Percentiles rank a stretch among this genome's conserved stretches.
These are phyloP conservation scores for Eucalyptus cladocalyx DNA, from an alignment of 345 rosid species.

Conservation along the genomic window DNA sequence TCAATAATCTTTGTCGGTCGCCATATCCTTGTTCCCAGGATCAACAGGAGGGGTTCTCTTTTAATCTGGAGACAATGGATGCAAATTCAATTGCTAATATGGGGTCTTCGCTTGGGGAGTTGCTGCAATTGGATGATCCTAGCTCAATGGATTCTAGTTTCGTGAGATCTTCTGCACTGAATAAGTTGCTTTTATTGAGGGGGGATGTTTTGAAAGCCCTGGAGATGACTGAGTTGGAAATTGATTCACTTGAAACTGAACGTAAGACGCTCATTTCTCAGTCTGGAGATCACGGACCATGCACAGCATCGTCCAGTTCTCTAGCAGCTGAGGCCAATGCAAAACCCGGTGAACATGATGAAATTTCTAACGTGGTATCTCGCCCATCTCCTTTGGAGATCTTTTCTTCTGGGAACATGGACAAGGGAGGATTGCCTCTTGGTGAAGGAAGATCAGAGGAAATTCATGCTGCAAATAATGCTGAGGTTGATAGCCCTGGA, in stretches of 20 bases:
- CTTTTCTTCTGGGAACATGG: slow-evolving; percentile 18
- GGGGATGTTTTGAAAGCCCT: slow-evolving; percentile 51
- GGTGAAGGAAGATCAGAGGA: slow-evolving; percentile 24
- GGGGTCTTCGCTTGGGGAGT: slow-evolving; percentile 47
- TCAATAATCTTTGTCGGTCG: slow-evolving; percentile 49
- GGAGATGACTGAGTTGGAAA: slow-evolving; percentile 76
- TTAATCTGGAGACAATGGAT: slow-evolving; percentile 71
- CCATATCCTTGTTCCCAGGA: slow-evolving; percentile 45
- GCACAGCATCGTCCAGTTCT: slow-evolving; percentile 19
- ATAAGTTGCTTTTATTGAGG: slow-evolving; percentile 55
- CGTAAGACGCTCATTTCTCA: slow-evolving; percentile 36
- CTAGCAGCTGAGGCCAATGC: slow-evolving; percentile 5
- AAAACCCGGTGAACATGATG: slow-evolving; percentile 13
- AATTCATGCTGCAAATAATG: slow-evolving; percentile 25
- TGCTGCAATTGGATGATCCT: slow-evolving; percentile 58
- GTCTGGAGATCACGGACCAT: slow-evolving; percentile 9
- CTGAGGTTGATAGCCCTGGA: slow-evolving; percentile 55
- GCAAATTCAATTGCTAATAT: slow-evolving; percentile 30
- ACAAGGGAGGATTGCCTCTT: slow-evolving; percentile 10
- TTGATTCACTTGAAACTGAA: slow-evolving; percentile 81
- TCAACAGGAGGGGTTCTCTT: slow-evolving; percentile 32
- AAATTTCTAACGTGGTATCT: slow-evolving; percentile 3
- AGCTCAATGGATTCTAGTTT: slow-evolving; percentile 46
- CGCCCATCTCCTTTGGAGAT: slow-evolving; percentile 37
- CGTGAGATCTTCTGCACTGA: slow-evolving; percentile 37